Evolutionary conservation across 169 alveolate species (phyloP).

Genomic region (Plasmodium berghei): DNA sequence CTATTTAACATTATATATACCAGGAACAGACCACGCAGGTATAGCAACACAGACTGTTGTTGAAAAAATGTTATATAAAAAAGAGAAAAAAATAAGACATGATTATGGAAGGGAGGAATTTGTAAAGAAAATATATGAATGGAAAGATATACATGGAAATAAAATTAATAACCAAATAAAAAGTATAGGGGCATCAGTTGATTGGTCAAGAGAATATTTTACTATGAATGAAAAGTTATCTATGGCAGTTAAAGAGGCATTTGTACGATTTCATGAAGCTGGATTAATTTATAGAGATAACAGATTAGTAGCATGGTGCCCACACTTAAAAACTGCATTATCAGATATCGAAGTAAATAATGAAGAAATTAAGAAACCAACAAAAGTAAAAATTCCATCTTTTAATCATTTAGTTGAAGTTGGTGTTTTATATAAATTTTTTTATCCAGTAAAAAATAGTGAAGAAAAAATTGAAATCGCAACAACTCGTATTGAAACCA

Average conservation of each 20-base stretch:
- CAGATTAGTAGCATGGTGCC: constrained; percentile 98
- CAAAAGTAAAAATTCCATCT: constrained; percentile 84
- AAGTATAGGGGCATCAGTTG: constrained; percentile 94
- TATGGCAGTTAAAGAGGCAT: constrained; percentile 97
- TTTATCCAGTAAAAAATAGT: constrained; percentile 92
- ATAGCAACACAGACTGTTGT: constrained; percentile 99
- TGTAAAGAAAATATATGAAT: constrained; percentile 95
- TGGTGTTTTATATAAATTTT: constrained; percentile 98
- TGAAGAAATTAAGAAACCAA: constrained; percentile 93
- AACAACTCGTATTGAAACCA: constrained; percentile 99
- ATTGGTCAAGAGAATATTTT: constrained; percentile 98
- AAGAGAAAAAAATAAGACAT: constrained; percentile 94
- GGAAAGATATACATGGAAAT: constrained; percentile 98
- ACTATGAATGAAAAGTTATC: constrained; percentile 95
- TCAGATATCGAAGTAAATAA: constrained; percentile 99
- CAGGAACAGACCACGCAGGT: constrained; percentile 99
- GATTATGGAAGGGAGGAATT: constrained; percentile 98
- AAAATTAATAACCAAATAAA: constrained; percentile 93
- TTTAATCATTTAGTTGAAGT: constrained; percentile 93
- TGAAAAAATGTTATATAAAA: constrained; percentile 94
- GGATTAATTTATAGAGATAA: constrained; percentile 97
- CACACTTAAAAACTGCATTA: constrained; percentile 97
- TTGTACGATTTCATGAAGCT: constrained; percentile 93
- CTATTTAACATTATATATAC: constrained; percentile 96
- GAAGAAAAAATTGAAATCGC: constrained; percentile 89